Evolutionary conservation across 768 basidiomycete species (phyloP).

Genomic region (Gloeopeniophorella convolvens): DNA sequence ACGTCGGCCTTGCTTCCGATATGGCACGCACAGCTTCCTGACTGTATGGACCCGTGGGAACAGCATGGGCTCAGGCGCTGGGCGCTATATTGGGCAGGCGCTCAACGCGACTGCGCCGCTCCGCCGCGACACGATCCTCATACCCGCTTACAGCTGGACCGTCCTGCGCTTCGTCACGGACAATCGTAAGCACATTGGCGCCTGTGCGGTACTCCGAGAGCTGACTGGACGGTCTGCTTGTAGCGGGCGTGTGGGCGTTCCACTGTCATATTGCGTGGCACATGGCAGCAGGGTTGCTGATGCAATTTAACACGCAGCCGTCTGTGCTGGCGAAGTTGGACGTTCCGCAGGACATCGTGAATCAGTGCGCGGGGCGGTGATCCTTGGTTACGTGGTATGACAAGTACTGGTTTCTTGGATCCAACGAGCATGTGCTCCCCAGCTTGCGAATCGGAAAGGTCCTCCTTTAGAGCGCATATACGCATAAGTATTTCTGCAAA

Average conservation of each 20-base stretch:
- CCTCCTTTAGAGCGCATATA: too few species aligned
- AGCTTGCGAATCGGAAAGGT: too few species aligned
- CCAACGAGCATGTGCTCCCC: too few species aligned
- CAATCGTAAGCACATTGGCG: constrained; percentile 17
- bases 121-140: constrained; percentile 14
- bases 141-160: constrained; percentile 12
- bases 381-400: background rate
- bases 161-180: constrained; percentile 15
- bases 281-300: constrained; percentile 14
- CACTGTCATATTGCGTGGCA: constrained; percentile 18
- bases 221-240: background rate
- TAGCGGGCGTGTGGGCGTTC: constrained; percentile 18
- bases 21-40: too few species aligned
- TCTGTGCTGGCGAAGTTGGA: constrained; percentile 2
- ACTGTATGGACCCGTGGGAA: too few species aligned
- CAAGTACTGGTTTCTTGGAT: background rate
- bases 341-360: constrained; percentile 9
- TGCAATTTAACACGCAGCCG: constrained; percentile 11
- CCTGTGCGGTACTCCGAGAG: too few species aligned
- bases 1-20: too few species aligned
- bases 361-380: constrained; percentile 1
- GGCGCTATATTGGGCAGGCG: constrained; percentile 12
- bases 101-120: constrained; percentile 12
- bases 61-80: constrained; percentile 14
- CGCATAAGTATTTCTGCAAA: too few species aligned